Conservation (phyloP, 2,329 filamentous ascomycete species). For the Sporothrix luriei region DNA sequence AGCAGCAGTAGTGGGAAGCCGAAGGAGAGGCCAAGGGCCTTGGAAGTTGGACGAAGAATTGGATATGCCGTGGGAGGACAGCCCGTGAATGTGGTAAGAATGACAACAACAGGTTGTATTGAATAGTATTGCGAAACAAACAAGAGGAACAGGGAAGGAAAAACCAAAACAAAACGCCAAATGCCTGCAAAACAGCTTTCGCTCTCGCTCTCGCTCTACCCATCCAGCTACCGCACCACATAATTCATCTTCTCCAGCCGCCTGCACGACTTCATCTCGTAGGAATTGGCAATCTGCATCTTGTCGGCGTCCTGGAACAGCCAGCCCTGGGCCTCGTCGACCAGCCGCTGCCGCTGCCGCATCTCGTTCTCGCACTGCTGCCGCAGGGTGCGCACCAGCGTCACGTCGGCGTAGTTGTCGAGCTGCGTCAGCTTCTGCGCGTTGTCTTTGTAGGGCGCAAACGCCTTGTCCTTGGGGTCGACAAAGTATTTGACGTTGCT, state of each 20-base stretch:
- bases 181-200: constrained; percentile 13
- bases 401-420: constrained; percentile 75
- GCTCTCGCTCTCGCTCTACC: background rate
- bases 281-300: constrained; percentile 67
- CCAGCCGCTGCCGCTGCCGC: constrained; percentile 63
- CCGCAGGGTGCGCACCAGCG: constrained; percentile 68
- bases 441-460: constrained; percentile 54
- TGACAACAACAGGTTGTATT: background rate
- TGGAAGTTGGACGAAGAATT: background rate
- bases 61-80: background rate
- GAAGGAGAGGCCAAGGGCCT: background rate
- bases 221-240: constrained; percentile 24
- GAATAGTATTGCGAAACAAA: background rate
- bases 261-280: constrained; percentile 57
- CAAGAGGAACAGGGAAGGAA: background rate
- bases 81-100: background rate
- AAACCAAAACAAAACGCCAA: constrained; percentile 4
- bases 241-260: constrained; percentile 51
- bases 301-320: constrained; percentile 80
- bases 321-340: constrained; percentile 83
- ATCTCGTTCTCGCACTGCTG: constrained; percentile 75
- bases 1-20: background rate
- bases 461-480: constrained; percentile 73
- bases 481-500: constrained; percentile 82
- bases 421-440: constrained; percentile 70